Evolutionary conservation across 768 basidiomycete genomes (phyloP), one percentile per base, ranked within the genome.

Genomic region (Lactifluus rugatus): DNA sequence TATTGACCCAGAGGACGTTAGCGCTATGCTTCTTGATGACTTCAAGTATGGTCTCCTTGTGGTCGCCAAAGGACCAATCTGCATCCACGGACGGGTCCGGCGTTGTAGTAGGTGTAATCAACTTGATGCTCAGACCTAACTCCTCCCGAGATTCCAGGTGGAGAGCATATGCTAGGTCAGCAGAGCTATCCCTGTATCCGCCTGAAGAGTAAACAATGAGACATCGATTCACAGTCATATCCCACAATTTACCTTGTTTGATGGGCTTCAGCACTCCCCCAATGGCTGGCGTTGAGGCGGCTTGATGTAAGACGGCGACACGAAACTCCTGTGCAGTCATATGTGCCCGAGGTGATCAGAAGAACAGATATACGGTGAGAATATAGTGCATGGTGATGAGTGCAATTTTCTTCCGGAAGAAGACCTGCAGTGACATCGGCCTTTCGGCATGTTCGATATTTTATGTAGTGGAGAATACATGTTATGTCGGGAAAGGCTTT

Each of bases 41-140:
- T 39, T 51, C 37, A 37, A 51, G 50, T 51, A 51, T 51, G 37
- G 50, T 51, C 50, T 51, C 50, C 50, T 51, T 41, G 50, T 41
- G 50, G 23, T 51, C 50, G 16, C 50, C 50, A 4, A 51, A 51
- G 37, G 50, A 51, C 50, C 50, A 51, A 23, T 51, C 50, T 9
- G 37, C 50, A 6, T 51, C 50, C 36, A 51, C 50, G 25, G 23
- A 51, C 16, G 36, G 50, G 16, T 51, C 37, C 14, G 50, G 50
- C 9, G 17, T 28, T 16, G 23, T 5, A n/a, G 50, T 13, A 25
- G 50, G 50, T 11, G 50, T 51, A 11, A 51, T 39, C 17, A 51
- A 11, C 25, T 51, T 51, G 50, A 51, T 51, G 5, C 25, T 16
- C 10, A 17, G 50, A 17, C 16, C 17, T 11, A 9, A 36, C 50